Evolutionary conservation across 768 basidiomycete genomes (phyloP).

Genomic region (Mycena polygramma): DNA sequence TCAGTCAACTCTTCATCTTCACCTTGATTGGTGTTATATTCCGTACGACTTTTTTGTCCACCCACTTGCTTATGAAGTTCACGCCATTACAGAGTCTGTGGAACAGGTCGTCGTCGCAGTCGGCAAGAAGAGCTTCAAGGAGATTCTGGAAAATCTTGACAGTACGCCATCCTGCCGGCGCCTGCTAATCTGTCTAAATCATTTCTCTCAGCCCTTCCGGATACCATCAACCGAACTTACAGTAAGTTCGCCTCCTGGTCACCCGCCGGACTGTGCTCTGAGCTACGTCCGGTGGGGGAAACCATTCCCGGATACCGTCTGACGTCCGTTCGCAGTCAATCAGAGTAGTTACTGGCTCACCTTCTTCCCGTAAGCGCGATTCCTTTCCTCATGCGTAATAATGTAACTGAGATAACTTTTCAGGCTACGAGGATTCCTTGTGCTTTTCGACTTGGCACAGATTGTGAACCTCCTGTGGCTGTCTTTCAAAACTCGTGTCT

Average conservation of each 20-base stretch:
- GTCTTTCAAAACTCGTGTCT: conserved; percentile 83
- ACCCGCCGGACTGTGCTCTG: no score
- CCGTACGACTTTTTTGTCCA: conserved; percentile 61
- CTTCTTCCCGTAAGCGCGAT: conserved; percentile 84
- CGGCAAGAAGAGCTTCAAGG: conserved; percentile 58
- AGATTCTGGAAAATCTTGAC: conserved; percentile 61
- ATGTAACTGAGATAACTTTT: not conserved
- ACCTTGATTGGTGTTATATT: conserved; percentile 92
- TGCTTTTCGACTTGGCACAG: conserved; percentile 95
- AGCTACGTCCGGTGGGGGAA: no score
- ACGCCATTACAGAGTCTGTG: conserved; percentile 51
- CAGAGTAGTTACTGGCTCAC: conserved; percentile 95
- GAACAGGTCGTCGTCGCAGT: conserved; percentile 59
- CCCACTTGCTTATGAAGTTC: conserved; percentile 10
- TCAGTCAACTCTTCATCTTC: conserved; percentile 95
- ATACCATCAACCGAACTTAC: conserved; percentile 86
- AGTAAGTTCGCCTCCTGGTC: conserved; percentile 43
- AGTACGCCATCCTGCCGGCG: conserved; percentile 44
- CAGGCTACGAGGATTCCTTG: conserved; percentile 94
- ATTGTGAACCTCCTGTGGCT: conserved; percentile 90
- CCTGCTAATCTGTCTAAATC: not conserved
- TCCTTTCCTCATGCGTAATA: not conserved
- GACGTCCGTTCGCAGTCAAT: conserved; percentile 56
- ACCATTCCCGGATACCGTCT: not conserved
- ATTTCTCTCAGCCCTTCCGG: conserved; percentile 68